Percentiles rank a stretch among this genome's conserved stretches.
These are phyloP conservation scores for Sesbania bispinosa DNA, from an alignment of 306 rosid genomes.

Conservation along the genomic window DNA sequence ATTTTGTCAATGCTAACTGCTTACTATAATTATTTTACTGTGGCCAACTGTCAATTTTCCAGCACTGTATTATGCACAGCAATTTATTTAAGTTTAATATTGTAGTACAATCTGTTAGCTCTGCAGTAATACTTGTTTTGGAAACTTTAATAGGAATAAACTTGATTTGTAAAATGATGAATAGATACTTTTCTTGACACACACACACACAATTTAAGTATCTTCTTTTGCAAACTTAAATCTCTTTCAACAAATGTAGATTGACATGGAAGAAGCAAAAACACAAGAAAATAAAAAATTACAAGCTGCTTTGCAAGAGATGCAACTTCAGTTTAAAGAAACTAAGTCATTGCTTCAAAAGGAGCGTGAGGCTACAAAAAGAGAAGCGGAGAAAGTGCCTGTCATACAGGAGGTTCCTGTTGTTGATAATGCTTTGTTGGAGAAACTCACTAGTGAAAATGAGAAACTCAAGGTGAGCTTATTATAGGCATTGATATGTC, in stretches of 20 bases:
- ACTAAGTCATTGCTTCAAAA: slow-evolving; percentile 66
- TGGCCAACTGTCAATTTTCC: background rate
- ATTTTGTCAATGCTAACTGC: slow-evolving; percentile 9
- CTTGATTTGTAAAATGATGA: slow-evolving; percentile 6
- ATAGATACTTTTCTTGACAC: background rate
- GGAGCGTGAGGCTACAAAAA: slow-evolving; percentile 68
- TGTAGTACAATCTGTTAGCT: background rate
- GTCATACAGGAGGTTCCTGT: slow-evolving; percentile 91
- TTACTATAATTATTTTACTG: background rate
- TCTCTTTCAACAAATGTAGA: slow-evolving; percentile 42
- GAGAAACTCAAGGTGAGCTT: slow-evolving; percentile 89
- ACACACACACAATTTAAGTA: background rate
- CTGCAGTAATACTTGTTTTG: background rate
- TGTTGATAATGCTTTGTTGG: slow-evolving; percentile 73
- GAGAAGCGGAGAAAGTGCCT: slow-evolving; percentile 64
- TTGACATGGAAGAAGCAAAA: slow-evolving; percentile 88
- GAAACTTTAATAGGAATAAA: slow-evolving; percentile 6
- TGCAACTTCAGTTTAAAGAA: slow-evolving; percentile 84
- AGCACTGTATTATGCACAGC: background rate
- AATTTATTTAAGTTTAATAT: background rate
- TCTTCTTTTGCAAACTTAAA: slow-evolving; percentile 23
- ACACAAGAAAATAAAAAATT: slow-evolving; percentile 81
- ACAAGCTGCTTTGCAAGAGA: slow-evolving; percentile 79
- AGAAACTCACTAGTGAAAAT: slow-evolving; percentile 79
- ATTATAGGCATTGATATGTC: slow-evolving; percentile 19